Base-by-base conservation (phyloP, 768 basidiomycete species). In the Mycena alexandri region DNA sequence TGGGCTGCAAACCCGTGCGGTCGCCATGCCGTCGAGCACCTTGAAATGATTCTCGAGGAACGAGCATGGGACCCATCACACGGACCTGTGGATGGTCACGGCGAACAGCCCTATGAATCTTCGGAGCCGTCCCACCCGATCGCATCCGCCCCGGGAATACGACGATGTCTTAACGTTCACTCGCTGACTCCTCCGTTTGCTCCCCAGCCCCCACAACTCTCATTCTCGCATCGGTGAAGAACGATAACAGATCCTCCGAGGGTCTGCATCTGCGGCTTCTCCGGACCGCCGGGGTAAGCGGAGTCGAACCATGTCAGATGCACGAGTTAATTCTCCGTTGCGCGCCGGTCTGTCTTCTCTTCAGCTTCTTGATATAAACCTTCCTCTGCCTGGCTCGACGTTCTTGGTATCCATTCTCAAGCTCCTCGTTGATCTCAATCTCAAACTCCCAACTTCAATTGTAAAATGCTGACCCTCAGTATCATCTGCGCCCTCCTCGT, bases 281-380 rank as follows among this genome's bases (percentile, higher is more conserved):
- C 53, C 53, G 53, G 53, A 54, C 53, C 53, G 53, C 53, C 53
- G 53, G 53, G 53, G 36, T 54, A 54, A 54, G 53, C 53, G 53
- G 46, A 47, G 21, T 34, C 19, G 25, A 52, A 52, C 11, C 53
- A 54, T n/a, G 53, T 54, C 53, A 54, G 53, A 54, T 54, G 53
- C 38, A 38, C 53, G 34, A 54, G 53, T 54, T 38, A 54, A 33
- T 54, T 54, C 53, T 36, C 53, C 53, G 36, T 55, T 55, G 53
- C 36, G 53, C 53, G 53, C 36, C 53, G 53, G 53, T 29, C 29
- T 29, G 29, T 29, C 3, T 29, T 29, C 29, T 29, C 29, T 29
- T 29, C 53, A 41, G 53, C 53, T 41, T 55, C 53, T 55, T 13
- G 36, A 55, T 55, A 55, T 55, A 55, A 55, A 21, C 53, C 53